Evolutionary conservation across 2,329 filamentous ascomycete species (phyloP), one percentile per base, ranked within the genome.

Genomic region (Remersonia thermophila): DNA sequence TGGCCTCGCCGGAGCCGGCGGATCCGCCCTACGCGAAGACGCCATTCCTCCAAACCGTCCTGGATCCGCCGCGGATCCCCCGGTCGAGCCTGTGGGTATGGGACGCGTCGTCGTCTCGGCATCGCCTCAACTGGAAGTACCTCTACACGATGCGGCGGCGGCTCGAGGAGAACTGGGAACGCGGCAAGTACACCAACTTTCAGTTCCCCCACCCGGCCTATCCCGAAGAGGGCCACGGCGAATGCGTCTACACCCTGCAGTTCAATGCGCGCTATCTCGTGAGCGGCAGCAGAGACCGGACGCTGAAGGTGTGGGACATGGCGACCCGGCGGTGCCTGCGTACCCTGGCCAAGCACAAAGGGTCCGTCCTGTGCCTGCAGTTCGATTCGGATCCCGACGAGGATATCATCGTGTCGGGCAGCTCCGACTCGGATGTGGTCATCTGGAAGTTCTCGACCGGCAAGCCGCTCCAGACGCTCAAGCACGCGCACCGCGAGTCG

Each of bases 191-290:
- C 55, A 75, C 69, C 3, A 93, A 87, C 45, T 96, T 96, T 51
- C 85, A 93, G 54, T 70, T 98, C 1, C 91, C 91, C 1, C 85
- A 94, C 51, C 86, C 86, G 0, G 69, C 75, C 27, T 69, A 86
- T 50, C 76, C 77, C 1, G 70, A 83, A 23, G 89, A 96, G 55
- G 84, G 83, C 1, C 91, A 98, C 54, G 71, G 69, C 14, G 89
- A 96, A 53, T 96, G 87, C 55, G 86, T 98, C 10, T 98, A 98
- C 58, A 89, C 84, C 2, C 77, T 98, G 36, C 89, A 98, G 55
- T 93, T 89, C 52, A 80, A 80, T 36, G 71, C 80, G 2, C 79
- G 85, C 44, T 91, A 80, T 55, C 69, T 98, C 8, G 89, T 96
- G 33, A 96, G 87, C 53, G 91, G 91, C 12, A 96, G 89, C 51